Evolutionary conservation across 2,329 filamentous ascomycete genomes (phyloP).

Genomic region (Neoarthrinium moseri): DNA sequence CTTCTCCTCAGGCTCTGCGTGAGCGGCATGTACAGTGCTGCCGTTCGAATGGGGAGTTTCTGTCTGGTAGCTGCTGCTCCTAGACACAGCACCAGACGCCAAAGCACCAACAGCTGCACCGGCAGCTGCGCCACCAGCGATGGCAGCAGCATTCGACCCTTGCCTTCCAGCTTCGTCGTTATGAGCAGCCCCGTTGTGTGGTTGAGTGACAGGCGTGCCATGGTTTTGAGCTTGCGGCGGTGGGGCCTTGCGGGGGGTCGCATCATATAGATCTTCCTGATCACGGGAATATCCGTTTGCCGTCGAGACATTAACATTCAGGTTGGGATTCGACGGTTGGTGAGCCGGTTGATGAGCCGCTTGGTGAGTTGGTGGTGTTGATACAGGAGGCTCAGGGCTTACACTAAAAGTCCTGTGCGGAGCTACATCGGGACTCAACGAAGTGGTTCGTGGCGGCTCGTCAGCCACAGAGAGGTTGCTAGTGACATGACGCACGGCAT

Average conservation of each 20-base stretch:
- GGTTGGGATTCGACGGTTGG: constrained; percentile 22
- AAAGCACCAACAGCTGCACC: constrained; percentile 6
- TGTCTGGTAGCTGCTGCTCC: constrained; percentile 8
- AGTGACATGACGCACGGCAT: background rate
- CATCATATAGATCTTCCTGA: constrained; percentile 28
- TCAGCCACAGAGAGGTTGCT: constrained; percentile 5
- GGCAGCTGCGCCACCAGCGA: constrained; percentile 7
- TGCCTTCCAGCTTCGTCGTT: too few species aligned
- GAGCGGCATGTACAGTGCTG: constrained; percentile 4
- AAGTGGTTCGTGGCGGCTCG: constrained; percentile 10
- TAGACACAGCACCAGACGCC: background rate
- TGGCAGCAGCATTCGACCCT: constrained; percentile 11
- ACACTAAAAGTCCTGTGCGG: constrained; percentile 20
- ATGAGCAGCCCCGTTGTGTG: background rate
- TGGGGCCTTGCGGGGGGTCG: constrained; percentile 21
- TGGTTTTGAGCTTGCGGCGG: background rate
- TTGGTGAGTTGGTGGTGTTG: background rate
- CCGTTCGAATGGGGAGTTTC: constrained; percentile 1
- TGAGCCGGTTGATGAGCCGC: too few species aligned
- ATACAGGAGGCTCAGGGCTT: constrained; percentile 21
- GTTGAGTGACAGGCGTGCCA: background rate
- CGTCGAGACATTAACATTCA: constrained; percentile 24
- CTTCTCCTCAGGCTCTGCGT: constrained; percentile 33
- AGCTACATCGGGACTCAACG: constrained; percentile 19
- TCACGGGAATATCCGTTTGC: constrained; percentile 19